Evolutionary conservation across 1,284 basidiomycete genomes (phyloP).

Genomic region (Rhodotorula mucilaginosa): DNA sequence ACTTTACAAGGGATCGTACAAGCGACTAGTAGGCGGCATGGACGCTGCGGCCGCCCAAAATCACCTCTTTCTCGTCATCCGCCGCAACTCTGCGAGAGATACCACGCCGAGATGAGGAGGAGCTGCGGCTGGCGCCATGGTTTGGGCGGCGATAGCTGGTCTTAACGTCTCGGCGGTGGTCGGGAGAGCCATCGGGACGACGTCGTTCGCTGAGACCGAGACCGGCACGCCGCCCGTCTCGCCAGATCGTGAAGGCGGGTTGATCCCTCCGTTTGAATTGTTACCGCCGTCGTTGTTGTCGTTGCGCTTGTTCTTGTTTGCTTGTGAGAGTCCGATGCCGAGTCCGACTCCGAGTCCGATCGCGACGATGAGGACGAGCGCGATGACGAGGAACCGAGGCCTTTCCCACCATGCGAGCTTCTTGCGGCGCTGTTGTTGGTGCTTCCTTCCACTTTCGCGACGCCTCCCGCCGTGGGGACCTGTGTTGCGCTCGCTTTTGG

Average conservation of each 20-base stretch:
- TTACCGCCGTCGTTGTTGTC: too few relatives aligned
- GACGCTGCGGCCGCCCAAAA: too few relatives aligned
- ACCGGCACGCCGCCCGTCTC: not conserved
- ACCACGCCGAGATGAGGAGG: too few relatives aligned
- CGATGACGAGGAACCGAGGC: slow-evolving; percentile 1
- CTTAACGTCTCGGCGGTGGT: not conserved
- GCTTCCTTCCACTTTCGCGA: not conserved
- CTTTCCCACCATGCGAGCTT: slow-evolving; percentile 20
- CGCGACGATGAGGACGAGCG: slow-evolving; percentile 9
- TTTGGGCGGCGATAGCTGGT: too few relatives aligned
- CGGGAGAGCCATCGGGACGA: not conserved
- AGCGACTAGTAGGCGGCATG: too few relatives aligned
- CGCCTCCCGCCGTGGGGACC: too few relatives aligned
- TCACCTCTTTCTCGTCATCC: too few relatives aligned
- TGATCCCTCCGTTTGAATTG: not conserved
- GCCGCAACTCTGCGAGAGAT: too few relatives aligned
- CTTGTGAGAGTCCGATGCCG: slow-evolving; percentile 21
- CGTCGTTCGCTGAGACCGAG: not conserved
- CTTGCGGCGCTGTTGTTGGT: not conserved
- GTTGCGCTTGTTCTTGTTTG: not conserved
- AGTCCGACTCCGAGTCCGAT: slow-evolving; percentile 23
- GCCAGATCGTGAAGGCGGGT: not conserved
- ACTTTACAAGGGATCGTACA: too few relatives aligned
- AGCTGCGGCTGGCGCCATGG: not conserved
- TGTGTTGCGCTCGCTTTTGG: not conserved